Conservation (phyloP, 805 yeast genomes). For the Blastobotrys muscicola region DNA sequence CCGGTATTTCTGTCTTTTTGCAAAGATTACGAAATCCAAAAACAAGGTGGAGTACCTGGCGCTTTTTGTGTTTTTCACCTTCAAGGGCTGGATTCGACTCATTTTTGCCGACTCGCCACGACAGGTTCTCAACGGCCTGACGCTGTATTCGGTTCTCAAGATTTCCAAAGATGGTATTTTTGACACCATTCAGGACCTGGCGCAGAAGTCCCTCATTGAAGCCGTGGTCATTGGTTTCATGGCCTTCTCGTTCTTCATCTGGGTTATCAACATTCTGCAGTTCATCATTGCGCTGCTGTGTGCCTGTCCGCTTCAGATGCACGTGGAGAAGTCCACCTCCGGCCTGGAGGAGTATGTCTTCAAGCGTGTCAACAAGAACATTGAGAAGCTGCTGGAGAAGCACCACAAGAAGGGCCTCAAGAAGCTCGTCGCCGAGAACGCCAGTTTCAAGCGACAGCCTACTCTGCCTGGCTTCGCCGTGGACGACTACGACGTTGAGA, state of each 20-base stretch:
- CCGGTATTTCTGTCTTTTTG: conserved; percentile 62
- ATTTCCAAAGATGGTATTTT: conserved; percentile 26
- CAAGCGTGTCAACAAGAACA: conserved; percentile 45
- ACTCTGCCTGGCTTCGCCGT: conserved; percentile 20
- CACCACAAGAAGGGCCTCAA: conserved; percentile 27
- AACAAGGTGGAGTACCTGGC: conserved; percentile 58
- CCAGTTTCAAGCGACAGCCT: conserved; percentile 18
- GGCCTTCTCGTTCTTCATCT: conserved; percentile 64
- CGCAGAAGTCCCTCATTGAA: conserved; percentile 50
- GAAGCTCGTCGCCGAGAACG: conserved; percentile 20
- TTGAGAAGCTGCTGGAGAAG: conserved; percentile 41
- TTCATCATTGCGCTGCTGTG: conserved; percentile 46
- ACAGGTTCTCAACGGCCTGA: conserved; percentile 73
- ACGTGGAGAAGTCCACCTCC: conserved; percentile 31
- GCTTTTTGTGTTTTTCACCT: conserved; percentile 53
- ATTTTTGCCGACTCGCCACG: conserved; percentile 79
- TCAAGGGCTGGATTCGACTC: conserved; percentile 53
- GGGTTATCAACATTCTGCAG: conserved; percentile 56
- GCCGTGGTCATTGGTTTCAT: conserved; percentile 68
- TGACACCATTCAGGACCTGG: conserved; percentile 40
- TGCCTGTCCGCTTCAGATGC: conserved; percentile 43
- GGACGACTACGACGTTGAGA: neutral
- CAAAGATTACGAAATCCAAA: conserved; percentile 55
- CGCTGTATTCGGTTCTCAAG: conserved; percentile 45
- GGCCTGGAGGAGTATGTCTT: conserved; percentile 55